phyloP scores from a whole-genome alignment of 352 stramenopile genomes.

The Phytophthora citricola region DNA sequence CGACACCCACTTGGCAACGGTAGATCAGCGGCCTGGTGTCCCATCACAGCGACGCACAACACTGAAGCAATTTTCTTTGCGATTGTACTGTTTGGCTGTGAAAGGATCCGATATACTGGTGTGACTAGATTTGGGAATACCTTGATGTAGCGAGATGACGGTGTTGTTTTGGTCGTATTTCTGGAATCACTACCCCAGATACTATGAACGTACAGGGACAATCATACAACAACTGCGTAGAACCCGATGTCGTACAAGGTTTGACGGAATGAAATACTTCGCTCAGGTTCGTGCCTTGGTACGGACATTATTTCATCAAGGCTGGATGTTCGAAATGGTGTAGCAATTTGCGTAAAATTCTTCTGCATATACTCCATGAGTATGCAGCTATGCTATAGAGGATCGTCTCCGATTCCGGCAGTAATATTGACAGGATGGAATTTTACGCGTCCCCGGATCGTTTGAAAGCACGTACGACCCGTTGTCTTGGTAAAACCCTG shows the following conservation, averaged over 20 bases:
- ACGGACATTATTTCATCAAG: too few species aligned
- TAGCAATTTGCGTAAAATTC: too few species aligned
- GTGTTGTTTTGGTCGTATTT: neutral
- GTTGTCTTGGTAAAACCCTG: too few species aligned
- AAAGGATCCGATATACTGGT: neutral
- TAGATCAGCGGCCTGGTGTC: neutral
- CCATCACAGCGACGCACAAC: conserved; percentile 17
- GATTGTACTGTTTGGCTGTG: neutral
- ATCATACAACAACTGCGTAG: conserved; percentile 5
- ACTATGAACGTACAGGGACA: neutral
- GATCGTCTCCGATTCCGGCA: too few species aligned
- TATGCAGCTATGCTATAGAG: too few species aligned
- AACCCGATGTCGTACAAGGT: conserved; percentile 1
- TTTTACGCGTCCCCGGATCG: too few species aligned
- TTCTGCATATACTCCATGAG: too few species aligned
- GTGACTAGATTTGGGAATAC: neutral
- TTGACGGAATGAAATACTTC: conserved; percentile 5
- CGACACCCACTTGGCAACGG: neutral
- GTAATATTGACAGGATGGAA: too few species aligned
- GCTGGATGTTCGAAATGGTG: too few species aligned
- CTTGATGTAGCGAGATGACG: neutral
- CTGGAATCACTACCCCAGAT: conserved; percentile 13
- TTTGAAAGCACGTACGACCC: too few species aligned
- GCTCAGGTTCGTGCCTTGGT: neutral
- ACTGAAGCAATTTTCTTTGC: neutral